Conservation (phyloP, 176 grass and related monocot species). For the Thinopyrum elongatum region DNA sequence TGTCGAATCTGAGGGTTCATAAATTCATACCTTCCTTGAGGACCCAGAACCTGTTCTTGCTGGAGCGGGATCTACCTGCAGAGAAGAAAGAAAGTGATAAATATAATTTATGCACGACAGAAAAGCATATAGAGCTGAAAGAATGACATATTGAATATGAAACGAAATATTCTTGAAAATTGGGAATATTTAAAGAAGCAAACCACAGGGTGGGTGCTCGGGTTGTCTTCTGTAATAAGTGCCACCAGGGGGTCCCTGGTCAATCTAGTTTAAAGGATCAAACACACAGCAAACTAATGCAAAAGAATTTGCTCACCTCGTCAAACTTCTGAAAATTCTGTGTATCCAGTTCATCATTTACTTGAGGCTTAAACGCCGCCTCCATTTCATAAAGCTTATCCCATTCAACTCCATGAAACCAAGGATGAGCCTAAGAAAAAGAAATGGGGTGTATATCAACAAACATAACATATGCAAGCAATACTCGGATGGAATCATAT, state of each 20-base stretch:
- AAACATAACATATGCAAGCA: slow-evolving; percentile 13
- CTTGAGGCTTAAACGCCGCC: slow-evolving; percentile 90
- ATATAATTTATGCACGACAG: not conserved
- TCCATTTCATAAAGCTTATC: slow-evolving; percentile 95
- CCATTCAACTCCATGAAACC: slow-evolving; percentile 81
- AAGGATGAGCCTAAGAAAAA: slow-evolving; percentile 54
- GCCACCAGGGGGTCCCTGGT: too few relatives aligned
- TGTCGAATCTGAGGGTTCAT: slow-evolving; percentile 7
- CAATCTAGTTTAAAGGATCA: not conserved
- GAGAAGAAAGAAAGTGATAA: not conserved
- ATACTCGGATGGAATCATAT: not conserved
- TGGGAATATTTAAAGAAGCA: not conserved
- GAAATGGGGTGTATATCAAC: slow-evolving; percentile 6
- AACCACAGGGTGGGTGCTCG: not conserved
- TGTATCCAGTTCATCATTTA: slow-evolving; percentile 88
- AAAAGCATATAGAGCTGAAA: not conserved
- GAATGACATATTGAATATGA: not conserved
- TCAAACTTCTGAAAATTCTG: slow-evolving; percentile 95
- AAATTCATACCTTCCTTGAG: slow-evolving; percentile 48
- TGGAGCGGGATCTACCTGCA: slow-evolving; percentile 29
- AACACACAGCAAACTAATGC: not conserved
- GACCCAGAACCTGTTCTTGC: slow-evolving; percentile 28
- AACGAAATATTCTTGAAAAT: not conserved
- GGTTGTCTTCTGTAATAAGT: not conserved
- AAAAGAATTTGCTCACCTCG: slow-evolving; percentile 70